phyloP scores from a whole-genome alignment of 2,329 filamentous ascomycete genomes.

The Aspergillus pseudoglaucus region DNA sequence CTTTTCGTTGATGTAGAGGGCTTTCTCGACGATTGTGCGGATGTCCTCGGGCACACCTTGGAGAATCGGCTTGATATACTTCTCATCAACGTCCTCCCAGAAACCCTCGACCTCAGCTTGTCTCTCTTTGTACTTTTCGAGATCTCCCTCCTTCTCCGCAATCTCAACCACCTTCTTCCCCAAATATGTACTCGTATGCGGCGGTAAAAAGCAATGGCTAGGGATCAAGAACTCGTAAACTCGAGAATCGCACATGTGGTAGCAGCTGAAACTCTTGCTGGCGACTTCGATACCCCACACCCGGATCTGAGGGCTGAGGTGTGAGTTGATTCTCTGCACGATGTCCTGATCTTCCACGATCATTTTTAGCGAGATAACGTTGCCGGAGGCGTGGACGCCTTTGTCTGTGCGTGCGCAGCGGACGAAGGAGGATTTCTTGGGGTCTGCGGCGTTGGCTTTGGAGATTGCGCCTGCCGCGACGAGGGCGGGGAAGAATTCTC shows the following conservation, averaged over 20 bases:
- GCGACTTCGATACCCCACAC: slow-evolving; percentile 91
- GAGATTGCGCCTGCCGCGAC: slow-evolving; percentile 88
- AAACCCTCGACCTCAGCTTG: slow-evolving; percentile 74
- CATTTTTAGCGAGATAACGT: slow-evolving; percentile 89
- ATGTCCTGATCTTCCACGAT: slow-evolving; percentile 89
- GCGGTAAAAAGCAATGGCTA: slow-evolving; percentile 84
- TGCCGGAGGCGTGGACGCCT: slow-evolving; percentile 91
- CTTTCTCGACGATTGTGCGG: slow-evolving; percentile 34
- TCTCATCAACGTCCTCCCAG: slow-evolving; percentile 77
- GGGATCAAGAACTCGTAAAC: slow-evolving; percentile 98
- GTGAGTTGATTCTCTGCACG: slow-evolving; percentile 82
- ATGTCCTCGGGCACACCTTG: slow-evolving; percentile 38
- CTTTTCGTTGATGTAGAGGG: slow-evolving; percentile 33
- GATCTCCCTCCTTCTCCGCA: slow-evolving; percentile 65
- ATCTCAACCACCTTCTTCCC: slow-evolving; percentile 75
- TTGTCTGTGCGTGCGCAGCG: slow-evolving; percentile 95
- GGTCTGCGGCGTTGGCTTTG: slow-evolving; percentile 93
- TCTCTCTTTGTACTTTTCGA: slow-evolving; percentile 60
- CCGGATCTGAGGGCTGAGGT: slow-evolving; percentile 80
- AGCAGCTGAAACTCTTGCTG: slow-evolving; percentile 87
- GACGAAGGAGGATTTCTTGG: slow-evolving; percentile 90
- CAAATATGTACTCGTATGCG: slow-evolving; percentile 79
- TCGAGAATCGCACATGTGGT: slow-evolving; percentile 87
- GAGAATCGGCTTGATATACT: slow-evolving; percentile 65
- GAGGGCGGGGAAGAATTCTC: slow-evolving; percentile 88